Evolutionary conservation across 83 land plant genomes (phyloP).

Genomic region (Thuja plicata): DNA sequence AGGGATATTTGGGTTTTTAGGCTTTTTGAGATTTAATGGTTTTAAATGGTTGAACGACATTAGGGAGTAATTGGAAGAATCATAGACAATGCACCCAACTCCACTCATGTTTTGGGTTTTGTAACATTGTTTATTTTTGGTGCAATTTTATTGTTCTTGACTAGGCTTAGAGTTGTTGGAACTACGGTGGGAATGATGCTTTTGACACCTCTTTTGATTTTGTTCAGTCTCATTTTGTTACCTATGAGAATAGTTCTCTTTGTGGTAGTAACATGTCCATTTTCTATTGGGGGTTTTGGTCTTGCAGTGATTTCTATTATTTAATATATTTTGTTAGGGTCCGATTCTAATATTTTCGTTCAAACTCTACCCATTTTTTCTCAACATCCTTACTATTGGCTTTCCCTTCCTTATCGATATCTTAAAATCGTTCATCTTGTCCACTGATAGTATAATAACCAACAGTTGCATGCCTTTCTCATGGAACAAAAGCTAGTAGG

Average conservation of each 20-base stretch:
- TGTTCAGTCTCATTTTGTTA: conserved; percentile 71
- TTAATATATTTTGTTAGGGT: too few relatives aligned
- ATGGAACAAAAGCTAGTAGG: too few relatives aligned
- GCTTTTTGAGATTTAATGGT: background rate
- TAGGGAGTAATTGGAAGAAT: conserved; percentile 6
- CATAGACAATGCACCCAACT: conserved; percentile 36
- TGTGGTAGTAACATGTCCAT: conserved; percentile 32
- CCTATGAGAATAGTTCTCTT: conserved; percentile 44
- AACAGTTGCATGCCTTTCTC: too few relatives aligned
- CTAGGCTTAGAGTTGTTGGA: conserved; percentile 54
- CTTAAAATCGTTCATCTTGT: too few relatives aligned
- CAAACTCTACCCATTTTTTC: too few relatives aligned
- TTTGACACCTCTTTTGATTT: conserved; percentile 47
- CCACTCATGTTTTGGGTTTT: conserved; percentile 51
- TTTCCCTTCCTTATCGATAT: too few relatives aligned
- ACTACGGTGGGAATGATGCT: conserved; percentile 41
- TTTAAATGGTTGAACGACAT: background rate
- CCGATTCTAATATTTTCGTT: too few relatives aligned
- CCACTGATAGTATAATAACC: too few relatives aligned
- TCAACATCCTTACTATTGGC: too few relatives aligned
- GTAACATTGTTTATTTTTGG: conserved; percentile 45
- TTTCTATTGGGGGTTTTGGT: conserved; percentile 36
- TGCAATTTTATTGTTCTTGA: conserved; percentile 44
- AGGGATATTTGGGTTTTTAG: background rate
- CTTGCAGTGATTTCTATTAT: conserved; percentile 25